Conservation (phyloP, 225 moss, liverwort and hornwort species). For the Pseudisothecium myosuroides region DNA sequence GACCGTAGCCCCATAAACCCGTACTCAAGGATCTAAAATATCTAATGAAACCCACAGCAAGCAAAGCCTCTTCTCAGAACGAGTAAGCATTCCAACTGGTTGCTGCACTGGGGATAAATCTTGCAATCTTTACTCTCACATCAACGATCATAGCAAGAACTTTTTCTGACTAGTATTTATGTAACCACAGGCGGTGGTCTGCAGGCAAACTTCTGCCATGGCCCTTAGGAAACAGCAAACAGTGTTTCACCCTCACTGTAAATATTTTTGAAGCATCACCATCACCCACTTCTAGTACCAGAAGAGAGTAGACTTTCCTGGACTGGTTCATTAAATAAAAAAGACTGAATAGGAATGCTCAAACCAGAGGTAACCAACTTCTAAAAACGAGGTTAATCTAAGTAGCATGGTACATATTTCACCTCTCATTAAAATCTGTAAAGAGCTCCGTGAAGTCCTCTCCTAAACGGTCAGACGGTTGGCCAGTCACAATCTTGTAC, state of each 20-base stretch:
- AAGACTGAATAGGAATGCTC: not conserved
- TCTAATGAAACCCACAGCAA: not conserved
- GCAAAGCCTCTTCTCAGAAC: not conserved
- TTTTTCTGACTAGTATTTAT: not conserved
- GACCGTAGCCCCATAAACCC: not conserved
- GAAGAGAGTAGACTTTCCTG: not conserved
- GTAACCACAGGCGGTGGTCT: not conserved
- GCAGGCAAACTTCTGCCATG: not conserved
- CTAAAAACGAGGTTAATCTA: not conserved
- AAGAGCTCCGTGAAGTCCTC: constrained; percentile 93
- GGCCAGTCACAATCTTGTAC: constrained; percentile 97
- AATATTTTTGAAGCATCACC: not conserved
- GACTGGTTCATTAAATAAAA: not conserved
- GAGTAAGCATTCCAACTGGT: not conserved
- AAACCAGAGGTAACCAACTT: not conserved
- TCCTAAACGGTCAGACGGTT: constrained; percentile 94
- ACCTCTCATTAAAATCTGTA: constrained; percentile 93
- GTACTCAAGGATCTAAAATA: not conserved
- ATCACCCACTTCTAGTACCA: not conserved
- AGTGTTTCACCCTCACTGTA: not conserved
- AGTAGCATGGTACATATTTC: not conserved
- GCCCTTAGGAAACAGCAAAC: not conserved
- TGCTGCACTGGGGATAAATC: not conserved
- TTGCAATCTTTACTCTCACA: not conserved
- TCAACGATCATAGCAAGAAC: not conserved